phyloP scores from a whole-genome alignment of 176 grass and related monocot genomes.

The Triticum urartu region DNA sequence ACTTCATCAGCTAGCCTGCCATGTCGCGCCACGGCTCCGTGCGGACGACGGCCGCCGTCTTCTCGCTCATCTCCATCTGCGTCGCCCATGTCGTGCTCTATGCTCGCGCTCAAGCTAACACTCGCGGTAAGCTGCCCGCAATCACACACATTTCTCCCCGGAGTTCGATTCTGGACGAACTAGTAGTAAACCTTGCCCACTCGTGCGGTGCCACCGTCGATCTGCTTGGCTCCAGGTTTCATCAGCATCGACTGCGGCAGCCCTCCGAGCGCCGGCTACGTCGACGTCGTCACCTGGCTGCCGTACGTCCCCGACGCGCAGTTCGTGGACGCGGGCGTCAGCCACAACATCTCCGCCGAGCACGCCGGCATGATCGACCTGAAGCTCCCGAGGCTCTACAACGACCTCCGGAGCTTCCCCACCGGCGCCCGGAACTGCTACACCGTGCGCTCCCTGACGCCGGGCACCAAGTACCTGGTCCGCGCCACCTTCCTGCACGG shows the following conservation, averaged over 20 bases:
- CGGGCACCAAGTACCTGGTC: slow-evolving; percentile 44
- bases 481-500: slow-evolving; percentile 45
- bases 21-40: neutral
- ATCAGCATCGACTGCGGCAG: slow-evolving; percentile 15
- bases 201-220: too few relatives aligned
- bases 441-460: slow-evolving; percentile 13
- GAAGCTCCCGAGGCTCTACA: neutral
- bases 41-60: neutral
- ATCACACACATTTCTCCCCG: neutral
- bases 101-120: neutral
- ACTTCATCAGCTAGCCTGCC: neutral
- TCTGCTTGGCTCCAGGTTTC: neutral
- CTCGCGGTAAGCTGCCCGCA: neutral
- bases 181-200: too few relatives aligned
- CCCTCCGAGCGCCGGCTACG: neutral
- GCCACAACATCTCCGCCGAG: slow-evolving; percentile 5
- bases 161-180: too few relatives aligned
- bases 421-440: slow-evolving; percentile 47
- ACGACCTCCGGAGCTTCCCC: slow-evolving; percentile 53
- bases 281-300: neutral
- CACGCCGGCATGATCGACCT: neutral
- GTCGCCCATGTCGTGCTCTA: neutral
- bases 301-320: slow-evolving; percentile 28
- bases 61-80: neutral
- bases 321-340: slow-evolving; percentile 34